phyloP scores from a whole-genome alignment of 768 basidiomycete species.

The Termitomyces sp. region DNA sequence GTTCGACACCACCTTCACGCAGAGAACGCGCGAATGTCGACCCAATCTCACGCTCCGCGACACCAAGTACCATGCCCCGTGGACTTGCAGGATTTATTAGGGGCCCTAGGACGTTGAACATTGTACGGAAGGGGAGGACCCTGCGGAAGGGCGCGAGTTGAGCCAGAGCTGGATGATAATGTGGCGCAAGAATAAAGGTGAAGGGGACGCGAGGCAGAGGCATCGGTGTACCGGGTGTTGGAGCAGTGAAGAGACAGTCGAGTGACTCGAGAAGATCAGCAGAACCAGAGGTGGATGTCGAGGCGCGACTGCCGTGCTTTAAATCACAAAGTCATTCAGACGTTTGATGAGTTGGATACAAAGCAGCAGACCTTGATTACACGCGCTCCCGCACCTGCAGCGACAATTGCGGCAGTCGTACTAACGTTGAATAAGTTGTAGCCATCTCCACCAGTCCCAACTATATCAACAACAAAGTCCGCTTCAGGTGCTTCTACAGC shows the following conservation, averaged over 20 bases:
- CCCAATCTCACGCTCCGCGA: conserved; percentile 79
- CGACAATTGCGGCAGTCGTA: conserved; percentile 89
- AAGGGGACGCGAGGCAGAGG: conserved; percentile 70
- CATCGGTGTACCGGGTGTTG: conserved; percentile 50
- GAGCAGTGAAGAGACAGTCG: conserved; percentile 68
- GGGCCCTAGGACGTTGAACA: conserved; percentile 94
- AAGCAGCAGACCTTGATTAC: conserved; percentile 70
- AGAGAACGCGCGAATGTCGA: conserved; percentile 74
- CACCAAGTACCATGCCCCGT: conserved; percentile 85
- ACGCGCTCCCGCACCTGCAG: conserved; percentile 88
- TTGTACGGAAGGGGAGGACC: conserved; percentile 86
- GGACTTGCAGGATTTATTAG: conserved; percentile 89
- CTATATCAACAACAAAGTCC: conserved; percentile 76
- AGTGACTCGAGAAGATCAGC: conserved; percentile 88
- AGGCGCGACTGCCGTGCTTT: conserved; percentile 87
- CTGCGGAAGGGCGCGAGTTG: conserved; percentile 79
- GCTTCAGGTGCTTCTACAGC: conserved; percentile 48
- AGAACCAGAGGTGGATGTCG: conserved; percentile 93
- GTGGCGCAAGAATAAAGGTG: conserved; percentile 88
- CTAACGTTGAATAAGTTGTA: conserved; percentile 97
- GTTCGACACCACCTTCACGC: conserved; percentile 66
- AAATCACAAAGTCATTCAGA: conserved; percentile 1
- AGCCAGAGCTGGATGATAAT: conserved; percentile 87
- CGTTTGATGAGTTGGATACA: not conserved
- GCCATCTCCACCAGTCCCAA: conserved; percentile 93